Conservation (phyloP, 1,139 yeast genomes). For the Wickerhamomyces sp. region DNA sequence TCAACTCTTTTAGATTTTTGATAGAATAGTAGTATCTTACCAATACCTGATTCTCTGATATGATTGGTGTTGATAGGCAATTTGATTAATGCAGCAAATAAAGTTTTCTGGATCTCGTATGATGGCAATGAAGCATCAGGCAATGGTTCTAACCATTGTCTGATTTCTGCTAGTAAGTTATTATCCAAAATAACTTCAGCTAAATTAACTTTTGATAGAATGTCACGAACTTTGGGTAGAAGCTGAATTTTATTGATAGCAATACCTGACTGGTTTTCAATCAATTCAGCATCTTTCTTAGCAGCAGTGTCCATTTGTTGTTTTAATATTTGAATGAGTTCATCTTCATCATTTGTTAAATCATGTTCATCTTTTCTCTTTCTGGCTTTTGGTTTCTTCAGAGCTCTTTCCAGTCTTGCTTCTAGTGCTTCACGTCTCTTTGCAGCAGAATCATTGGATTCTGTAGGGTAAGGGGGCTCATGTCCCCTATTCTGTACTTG, state of each 20-base stretch:
- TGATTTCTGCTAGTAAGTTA: slow-evolving; percentile 85
- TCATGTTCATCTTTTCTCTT: slow-evolving; percentile 84
- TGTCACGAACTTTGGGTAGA: slow-evolving; percentile 72
- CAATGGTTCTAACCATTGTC: slow-evolving; percentile 96
- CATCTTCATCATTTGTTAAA: slow-evolving; percentile 92
- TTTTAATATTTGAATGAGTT: slow-evolving; percentile 72
- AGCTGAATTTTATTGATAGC: slow-evolving; percentile 85
- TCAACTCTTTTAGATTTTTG: slow-evolving; percentile 91
- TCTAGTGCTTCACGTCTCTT: slow-evolving; percentile 76
- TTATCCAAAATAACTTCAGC: slow-evolving; percentile 94
- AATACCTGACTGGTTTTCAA: slow-evolving; percentile 51
- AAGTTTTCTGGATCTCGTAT: slow-evolving; percentile 87
- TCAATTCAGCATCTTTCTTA: slow-evolving; percentile 80
- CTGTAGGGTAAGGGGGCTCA: slow-evolving; percentile 30
- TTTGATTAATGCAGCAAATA: slow-evolving; percentile 67
- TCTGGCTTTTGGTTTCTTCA: slow-evolving; percentile 56
- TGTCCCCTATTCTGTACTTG: slow-evolving; percentile 25
- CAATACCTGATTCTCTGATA: slow-evolving; percentile 89
- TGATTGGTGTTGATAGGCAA: slow-evolving; percentile 95
- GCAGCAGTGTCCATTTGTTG: slow-evolving; percentile 95
- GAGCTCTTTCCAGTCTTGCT: slow-evolving; percentile 72
- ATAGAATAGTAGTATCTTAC: slow-evolving; percentile 90
- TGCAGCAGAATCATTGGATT: slow-evolving; percentile 22
- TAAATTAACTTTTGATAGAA: slow-evolving; percentile 75
- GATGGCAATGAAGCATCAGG: slow-evolving; percentile 98